Evolutionary conservation across 169 alveolate genomes (phyloP), one percentile per base, ranked within the genome.

Genomic region (Plasmodium vivax): DNA sequence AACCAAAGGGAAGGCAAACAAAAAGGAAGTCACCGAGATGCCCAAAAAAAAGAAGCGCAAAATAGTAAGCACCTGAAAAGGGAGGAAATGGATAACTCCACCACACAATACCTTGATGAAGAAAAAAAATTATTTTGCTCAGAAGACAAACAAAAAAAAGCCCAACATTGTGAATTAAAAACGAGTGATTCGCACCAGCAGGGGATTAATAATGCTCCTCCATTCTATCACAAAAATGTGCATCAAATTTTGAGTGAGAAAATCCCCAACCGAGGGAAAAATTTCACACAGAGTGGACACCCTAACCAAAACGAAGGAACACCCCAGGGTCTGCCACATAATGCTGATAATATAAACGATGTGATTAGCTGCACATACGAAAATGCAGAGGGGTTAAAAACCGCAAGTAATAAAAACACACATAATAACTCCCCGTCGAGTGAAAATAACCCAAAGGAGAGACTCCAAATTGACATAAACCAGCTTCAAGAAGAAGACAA

Each of bases 401-500:
- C 6, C 34, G 56, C 23, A 47, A 32, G 45, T 23, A 43, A 74
- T 73, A 74, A 47, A 74, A 12, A 10, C 30, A 32, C 3, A 68
- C 32, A 23, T n/a, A 68, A 68, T 30, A 68, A 68, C 41, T 12
- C 47, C 36, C 27, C n/a, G 41, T 12, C 23, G 79, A 56, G 2
- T 68, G 47, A 16, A 19, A 90, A 81, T 80, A 58, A 62, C 23
- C 58, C 19, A 62, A 80, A 36, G 68, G 68, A 62, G 6, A 51
- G 9, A n/a, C 23, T 19, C 51, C 83, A 62, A 80, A 38, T 58
- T 43, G 58, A 80, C n/a, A 38, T 38, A 58, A 90, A 90, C 62
- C 85, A 47, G 27, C n/a, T 47, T n/a, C 77, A 79, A 27, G 91
- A 80, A 56, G 82, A 83, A 68, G 94, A 72, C 14, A 90, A 90